Conservation (phyloP, 176 grass and related monocot genomes). For the Phyllostachys edulis region DNA sequence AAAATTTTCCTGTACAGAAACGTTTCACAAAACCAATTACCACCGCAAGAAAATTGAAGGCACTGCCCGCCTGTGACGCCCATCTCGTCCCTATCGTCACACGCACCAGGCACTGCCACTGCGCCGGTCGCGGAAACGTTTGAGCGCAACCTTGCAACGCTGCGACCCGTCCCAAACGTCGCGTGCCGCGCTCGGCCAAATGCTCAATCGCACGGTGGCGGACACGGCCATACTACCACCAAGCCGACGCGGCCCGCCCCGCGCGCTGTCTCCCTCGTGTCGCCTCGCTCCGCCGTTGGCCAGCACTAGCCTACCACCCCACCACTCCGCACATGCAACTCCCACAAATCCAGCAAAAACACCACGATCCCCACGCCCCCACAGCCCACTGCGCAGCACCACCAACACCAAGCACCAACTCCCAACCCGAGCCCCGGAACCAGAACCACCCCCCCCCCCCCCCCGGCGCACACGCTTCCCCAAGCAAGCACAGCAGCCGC, state of each 20-base stretch:
- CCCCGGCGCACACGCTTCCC: too few species aligned
- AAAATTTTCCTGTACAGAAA: not conserved
- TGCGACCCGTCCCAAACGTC: not conserved
- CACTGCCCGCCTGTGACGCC: not conserved
- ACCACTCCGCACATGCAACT: constrained; percentile 29
- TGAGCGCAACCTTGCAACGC: not conserved
- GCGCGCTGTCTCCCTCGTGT: not conserved
- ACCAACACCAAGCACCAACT: not conserved
- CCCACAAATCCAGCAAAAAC: constrained; percentile 28
- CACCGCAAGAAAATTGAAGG: not conserved
- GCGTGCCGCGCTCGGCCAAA: not conserved
- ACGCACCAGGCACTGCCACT: too few species aligned
- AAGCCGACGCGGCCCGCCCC: not conserved
- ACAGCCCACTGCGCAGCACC: not conserved
- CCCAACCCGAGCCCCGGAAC: not conserved
- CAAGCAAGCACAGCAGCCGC: constrained; percentile 11
- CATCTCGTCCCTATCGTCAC: not conserved
- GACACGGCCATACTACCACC: not conserved
- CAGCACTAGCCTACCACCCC: not conserved
- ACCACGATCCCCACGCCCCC: not conserved
- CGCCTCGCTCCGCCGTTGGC: not conserved
- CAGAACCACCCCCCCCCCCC: not conserved
- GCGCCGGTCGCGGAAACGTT: not conserved
- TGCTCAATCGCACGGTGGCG: not conserved
- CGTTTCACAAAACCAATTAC: not conserved